Percentiles rank a stretch among this genome's conserved stretches.
Conservation (phyloP, 805 yeast genomes). For the Danielia oregonensis region DNA sequence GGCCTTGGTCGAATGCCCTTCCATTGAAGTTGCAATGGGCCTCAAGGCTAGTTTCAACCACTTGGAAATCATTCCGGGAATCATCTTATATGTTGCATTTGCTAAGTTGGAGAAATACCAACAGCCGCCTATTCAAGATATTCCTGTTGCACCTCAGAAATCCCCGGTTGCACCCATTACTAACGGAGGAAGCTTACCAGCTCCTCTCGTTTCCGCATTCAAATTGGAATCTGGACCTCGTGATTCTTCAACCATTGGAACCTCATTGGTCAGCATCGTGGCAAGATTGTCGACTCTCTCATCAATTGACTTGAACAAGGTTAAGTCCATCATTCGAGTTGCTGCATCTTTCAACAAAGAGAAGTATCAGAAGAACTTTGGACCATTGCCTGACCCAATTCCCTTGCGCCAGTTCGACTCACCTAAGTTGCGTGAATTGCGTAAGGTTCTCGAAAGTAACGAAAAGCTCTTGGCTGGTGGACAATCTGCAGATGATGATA, state of each 20-base stretch:
- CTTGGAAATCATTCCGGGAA: constrained; percentile 77
- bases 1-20: constrained; percentile 64
- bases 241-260: not conserved
- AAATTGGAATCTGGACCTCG: not conserved
- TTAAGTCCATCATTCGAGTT: constrained; percentile 42
- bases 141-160: not conserved
- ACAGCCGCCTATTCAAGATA: constrained; percentile 3
- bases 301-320: constrained; percentile 31
- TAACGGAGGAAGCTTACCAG: not conserved
- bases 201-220: not conserved
- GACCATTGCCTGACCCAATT: constrained; percentile 74
- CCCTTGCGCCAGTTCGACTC: constrained; percentile 76
- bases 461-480: constrained; percentile 15
- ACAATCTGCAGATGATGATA: constrained; percentile 6
- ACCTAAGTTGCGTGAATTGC: constrained; percentile 79
- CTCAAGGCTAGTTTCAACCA: constrained; percentile 79
- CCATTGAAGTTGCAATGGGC: constrained; percentile 70
- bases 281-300: constrained; percentile 6
- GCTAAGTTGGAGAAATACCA: constrained; percentile 52
- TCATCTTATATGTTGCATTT: constrained; percentile 73
- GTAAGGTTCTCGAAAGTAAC: constrained; percentile 51
- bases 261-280: constrained; percentile 6
- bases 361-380: constrained; percentile 53
- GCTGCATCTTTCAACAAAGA: constrained; percentile 37
- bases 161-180: not conserved